Conservation (phyloP, 2,329 filamentous ascomycete species). For the Corynespora cassiicola region DNA sequence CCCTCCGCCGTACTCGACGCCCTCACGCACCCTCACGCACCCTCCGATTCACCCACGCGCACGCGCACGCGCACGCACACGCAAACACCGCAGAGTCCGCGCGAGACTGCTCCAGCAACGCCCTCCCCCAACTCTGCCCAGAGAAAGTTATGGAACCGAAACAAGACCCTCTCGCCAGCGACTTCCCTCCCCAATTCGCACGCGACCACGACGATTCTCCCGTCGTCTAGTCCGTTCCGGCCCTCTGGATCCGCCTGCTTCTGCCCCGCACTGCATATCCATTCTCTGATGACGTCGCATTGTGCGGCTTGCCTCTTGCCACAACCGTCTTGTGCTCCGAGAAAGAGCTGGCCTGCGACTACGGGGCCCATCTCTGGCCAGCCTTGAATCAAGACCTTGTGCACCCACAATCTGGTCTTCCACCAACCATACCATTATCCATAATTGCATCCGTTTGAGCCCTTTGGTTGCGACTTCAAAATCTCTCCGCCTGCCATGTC, state of each 20-base stretch:
- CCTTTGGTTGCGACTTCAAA: too few species aligned
- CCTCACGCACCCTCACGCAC: constrained; percentile 1
- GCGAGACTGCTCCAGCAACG: constrained; percentile 1
- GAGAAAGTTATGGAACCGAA: constrained; percentile 47
- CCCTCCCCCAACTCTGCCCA: constrained; percentile 21
- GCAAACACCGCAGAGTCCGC: constrained; percentile 2
- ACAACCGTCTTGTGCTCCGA: too few species aligned
- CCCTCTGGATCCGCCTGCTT: background rate
- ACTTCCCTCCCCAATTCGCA: constrained; percentile 39
- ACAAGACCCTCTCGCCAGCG: constrained; percentile 42
- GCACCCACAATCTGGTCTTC: too few species aligned
- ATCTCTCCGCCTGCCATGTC: constrained; percentile 30
- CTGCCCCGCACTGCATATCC: too few species aligned
- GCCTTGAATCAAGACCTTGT: too few species aligned
- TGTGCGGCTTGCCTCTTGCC: too few species aligned
- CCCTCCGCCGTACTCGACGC: background rate
- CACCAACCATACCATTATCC: too few species aligned
- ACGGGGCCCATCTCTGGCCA: too few species aligned
- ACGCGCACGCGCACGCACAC: constrained; percentile 6
- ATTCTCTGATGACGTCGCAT: too few species aligned
- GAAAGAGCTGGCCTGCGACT: too few species aligned
- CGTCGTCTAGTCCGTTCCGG: constrained; percentile 3
- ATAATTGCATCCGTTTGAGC: too few species aligned
- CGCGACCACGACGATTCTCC: constrained; percentile 15
- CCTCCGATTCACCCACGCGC: constrained; percentile 4